Evolutionary conservation across 108 stramenopile genomes (phyloP).

Genomic region (Skeletonema menzelii): DNA sequence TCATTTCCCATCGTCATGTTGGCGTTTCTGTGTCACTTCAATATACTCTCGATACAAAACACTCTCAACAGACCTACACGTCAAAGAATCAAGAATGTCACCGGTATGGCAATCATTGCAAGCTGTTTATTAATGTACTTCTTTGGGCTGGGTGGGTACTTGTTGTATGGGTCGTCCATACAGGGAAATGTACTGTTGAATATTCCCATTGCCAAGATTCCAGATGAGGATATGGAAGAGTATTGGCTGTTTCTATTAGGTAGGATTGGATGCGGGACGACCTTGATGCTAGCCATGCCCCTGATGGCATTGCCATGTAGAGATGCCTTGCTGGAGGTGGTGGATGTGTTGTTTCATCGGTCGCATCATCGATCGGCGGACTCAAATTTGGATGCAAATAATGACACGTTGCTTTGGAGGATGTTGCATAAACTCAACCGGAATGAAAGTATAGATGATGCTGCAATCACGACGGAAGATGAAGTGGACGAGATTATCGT

Average conservation of each 20-base stretch:
- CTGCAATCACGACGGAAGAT: slow-evolving; percentile 27
- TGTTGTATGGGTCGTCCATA: slow-evolving; percentile 49
- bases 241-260: slow-evolving; percentile 60
- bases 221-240: slow-evolving; percentile 14
- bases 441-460: slow-evolving; percentile 11
- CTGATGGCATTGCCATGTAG: slow-evolving; percentile 81
- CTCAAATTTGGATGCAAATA: not conserved
- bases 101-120: slow-evolving; percentile 42
- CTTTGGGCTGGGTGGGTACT: slow-evolving; percentile 68
- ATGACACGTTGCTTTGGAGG: slow-evolving; percentile 15
- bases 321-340: slow-evolving; percentile 51
- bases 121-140: slow-evolving; percentile 54
- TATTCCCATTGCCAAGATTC: slow-evolving; percentile 17
- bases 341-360: slow-evolving; percentile 40
- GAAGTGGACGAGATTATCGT: slow-evolving; percentile 19
- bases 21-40: slow-evolving; percentile 75
- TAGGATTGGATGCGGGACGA: slow-evolving; percentile 68
- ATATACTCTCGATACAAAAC: slow-evolving; percentile 71
- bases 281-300: slow-evolving; percentile 63
- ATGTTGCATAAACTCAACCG: slow-evolving; percentile 18
- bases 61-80: slow-evolving; percentile 58
- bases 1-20: slow-evolving; percentile 80
- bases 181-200: slow-evolving; percentile 73
- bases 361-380: slow-evolving; percentile 14
- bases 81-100: slow-evolving; percentile 42